Base-by-base conservation (phyloP, 495 filamentous ascomycete species). In the Xylaria castorea region DNA sequence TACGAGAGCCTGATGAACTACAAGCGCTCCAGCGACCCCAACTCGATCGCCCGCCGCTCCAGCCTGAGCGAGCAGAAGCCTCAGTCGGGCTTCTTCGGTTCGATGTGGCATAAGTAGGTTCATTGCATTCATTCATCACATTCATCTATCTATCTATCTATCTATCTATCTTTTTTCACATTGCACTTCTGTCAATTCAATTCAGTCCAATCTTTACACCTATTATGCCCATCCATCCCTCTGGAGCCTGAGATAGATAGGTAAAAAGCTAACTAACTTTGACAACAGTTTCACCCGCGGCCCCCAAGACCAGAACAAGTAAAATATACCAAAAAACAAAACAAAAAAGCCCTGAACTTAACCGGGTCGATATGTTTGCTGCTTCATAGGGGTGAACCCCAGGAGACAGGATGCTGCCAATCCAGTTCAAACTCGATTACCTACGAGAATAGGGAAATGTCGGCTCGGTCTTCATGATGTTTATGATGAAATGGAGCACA, bases 51-150 rank as follows among this genome's bases (percentile, higher is more conserved):
- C 30, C 77, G 84, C 46, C 83, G 84, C 5, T 80, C 83, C 75
- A 85, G 82, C 71, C 73, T 86, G 32, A 79, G 76, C 69, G 84
- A 86, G 62, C 84, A 86, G 80, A 82, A 80, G 65, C 82, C 82
- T 16, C 50, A 71, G 30, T 11, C 77, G 11, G 84, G 84, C 53
- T 81, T 85, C 73, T 75, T 86, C 63, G 83, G 82, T 16, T 73
- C 78, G 75, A 84, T 85, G 83, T 86, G 84, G 84, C 76, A 83
- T 61, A 83, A 80, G 84, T 86, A 66, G 40, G 80, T 73, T 42
- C 18, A 42, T 42, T 2, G 3, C n/a, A n/a, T n/a, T n/a, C n/a
- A n/a, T n/a, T 36, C 34, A 0, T 7, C 3, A 36, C 8, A 60
- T 25, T 16, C 1, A 20, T 11, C 22, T 14, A 12, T 22, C 50